Evolutionary conservation across 1,284 basidiomycete species (phyloP), one percentile per base, ranked within the genome.

Genomic region (Vanrija humicola): DNA sequence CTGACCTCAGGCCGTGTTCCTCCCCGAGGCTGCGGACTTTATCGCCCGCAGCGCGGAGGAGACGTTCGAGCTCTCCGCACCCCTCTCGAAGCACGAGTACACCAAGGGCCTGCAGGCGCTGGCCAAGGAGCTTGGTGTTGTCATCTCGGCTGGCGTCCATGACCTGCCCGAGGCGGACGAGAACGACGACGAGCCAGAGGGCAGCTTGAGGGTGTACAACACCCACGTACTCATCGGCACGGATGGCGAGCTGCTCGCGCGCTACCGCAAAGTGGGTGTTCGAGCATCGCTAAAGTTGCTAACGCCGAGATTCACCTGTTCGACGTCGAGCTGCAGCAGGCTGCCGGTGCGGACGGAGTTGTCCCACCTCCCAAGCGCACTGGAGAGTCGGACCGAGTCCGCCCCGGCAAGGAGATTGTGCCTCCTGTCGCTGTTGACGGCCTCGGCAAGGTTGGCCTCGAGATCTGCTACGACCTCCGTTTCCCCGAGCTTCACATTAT

Each of bases 401-500:
- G 77, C 5, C 64, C 63, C 14, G 81, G 81, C 0, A 51, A 62
- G 5, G 46, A 59, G 3, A 65, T 81, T 42, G 60, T 63, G 1
- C 62, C 63, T 0, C 63, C 72, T 5, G 54, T 73, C 1, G 70
- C 75, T 5, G 55, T 77, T 0, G 46, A 61, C 2, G 64, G 74
- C 0, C 50, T 80, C 10, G 80, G 80, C 14, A 74, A 72, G 14
- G 62, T 78, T 38, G 75, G 79, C 9, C 61, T 81, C n/a, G 67
- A 80, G 55, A 81, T 80, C 6, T 82, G 81, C 69, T 82, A 81
- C 66, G 81, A 82, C 59, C 63, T 82, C 19, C 70, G 80, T 1
- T 81, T 81, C 54, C 80, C 80, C 1, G 80, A 82, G 60, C 70
- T 75, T 0, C 73, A 77, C 1, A 64, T 79, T 6, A 66, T 75